Evolutionary conservation across 768 basidiomycete species (phyloP), one percentile per base, ranked within the genome.

Genomic region (Thelephora ganbajun): DNA sequence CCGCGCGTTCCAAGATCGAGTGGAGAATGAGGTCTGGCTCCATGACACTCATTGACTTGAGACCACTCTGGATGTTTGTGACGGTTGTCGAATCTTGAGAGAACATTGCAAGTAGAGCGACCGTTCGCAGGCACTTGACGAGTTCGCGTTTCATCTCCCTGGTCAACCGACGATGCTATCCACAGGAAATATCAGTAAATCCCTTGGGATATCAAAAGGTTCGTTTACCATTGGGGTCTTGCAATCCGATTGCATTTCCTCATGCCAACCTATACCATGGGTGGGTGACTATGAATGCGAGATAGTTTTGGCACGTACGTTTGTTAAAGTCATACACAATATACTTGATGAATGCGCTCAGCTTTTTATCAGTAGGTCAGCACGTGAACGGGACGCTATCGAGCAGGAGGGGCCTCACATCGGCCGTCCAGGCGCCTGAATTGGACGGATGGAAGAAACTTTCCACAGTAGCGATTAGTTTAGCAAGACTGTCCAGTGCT

Each of bases 391-490:
- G 44, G 18, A 44, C 26, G 12, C 57, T 49, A 30, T 53, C 57
- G 35, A 60, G 53, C 34, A 57, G 54, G 7, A 42, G 46, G 41
- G 35, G 30, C 63, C 73, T 50, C 63, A 82, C 81, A 67, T 84
- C 81, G 45, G 71, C 65, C 3, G 87, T 87, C 83, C 87, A 91
- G 11, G 74, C 69, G 7, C 89, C 89, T 1, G 85, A 85, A 57
- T 89, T 91, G 9, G 81, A 81, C 0, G 90, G 90, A 59, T 92
- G 90, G 65, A 92, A 94, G 66, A 90, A 91, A 48, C 80, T 80
- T 62, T 94, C 91, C 22, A 80, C 84, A 5, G 87, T 88, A 6
- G 84, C 85, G 54, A 94, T 79, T 51, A 94, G 66, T 60, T 81
- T 81, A 11, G 78, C 79, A n/a, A 94, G 65, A 6, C 88, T 85